Evolutionary conservation across 2,329 filamentous ascomycete genomes (phyloP).

Genomic region (Cercospora citrullina): DNA sequence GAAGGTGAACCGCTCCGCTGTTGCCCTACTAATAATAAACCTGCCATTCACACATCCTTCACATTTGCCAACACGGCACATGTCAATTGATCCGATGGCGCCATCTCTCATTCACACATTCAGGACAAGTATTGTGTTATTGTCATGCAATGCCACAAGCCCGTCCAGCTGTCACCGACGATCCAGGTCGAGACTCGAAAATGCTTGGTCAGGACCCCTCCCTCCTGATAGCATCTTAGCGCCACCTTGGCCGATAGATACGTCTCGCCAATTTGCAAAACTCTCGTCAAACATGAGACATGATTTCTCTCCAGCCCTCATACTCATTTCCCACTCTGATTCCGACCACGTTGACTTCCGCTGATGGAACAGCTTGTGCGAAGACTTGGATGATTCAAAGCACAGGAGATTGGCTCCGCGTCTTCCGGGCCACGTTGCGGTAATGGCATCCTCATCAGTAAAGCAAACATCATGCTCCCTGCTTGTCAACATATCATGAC

Average conservation of each 20-base stretch:
- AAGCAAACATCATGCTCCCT: neutral
- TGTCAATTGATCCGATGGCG: neutral
- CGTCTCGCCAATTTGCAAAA: neutral
- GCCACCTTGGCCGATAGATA: constrained; percentile 2
- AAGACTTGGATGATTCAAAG: neutral
- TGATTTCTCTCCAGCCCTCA: neutral
- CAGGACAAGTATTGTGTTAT: neutral
- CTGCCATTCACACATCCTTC: neutral
- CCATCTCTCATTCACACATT: neutral
- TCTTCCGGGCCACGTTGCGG: neutral
- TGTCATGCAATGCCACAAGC: neutral
- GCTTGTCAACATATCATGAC: neutral
- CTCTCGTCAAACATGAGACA: neutral
- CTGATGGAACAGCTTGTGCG: neutral
- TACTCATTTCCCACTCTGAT: neutral
- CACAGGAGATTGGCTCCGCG: neutral
- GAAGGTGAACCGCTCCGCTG: constrained; percentile 2
- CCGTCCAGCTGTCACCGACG: neutral
- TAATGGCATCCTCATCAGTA: neutral
- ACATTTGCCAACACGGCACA: neutral
- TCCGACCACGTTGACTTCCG: neutral
- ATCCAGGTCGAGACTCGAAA: neutral
- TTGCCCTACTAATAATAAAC: constrained; percentile 2
- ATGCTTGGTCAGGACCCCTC: neutral
- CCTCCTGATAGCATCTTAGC: neutral